Base-by-base conservation (phyloP, 1,284 basidiomycete species). In the Ustilago loliicola region DNA sequence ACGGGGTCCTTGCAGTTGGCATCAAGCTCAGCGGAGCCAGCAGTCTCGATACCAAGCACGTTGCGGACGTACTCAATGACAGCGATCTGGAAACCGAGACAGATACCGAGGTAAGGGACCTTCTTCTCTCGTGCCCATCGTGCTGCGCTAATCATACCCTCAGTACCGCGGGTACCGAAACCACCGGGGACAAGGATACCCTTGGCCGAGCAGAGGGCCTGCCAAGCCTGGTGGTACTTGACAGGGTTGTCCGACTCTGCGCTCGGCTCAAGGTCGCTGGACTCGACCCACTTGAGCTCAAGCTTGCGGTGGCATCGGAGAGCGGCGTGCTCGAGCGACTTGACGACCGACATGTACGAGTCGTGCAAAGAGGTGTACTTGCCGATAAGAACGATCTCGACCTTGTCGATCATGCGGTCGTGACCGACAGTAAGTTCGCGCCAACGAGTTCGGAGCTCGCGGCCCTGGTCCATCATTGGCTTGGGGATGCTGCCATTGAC, bases 311-410 rank as follows among this genome's bases (percentile, higher is more conserved):
- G 92, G 75, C 96, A 93, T 56, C 94, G 91, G 88, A 99, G 94
- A 0, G 95, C 94, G 6, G 96, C 95, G 87, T 99, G 96, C 87
- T 99, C 96, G 48, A 99, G 90, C 29, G 97, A 91, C 89, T 99
- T 99, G 85, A 93, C 93, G 61, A 99, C 97, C 40, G 93, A 95
- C 94, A 98, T 98, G 88, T 99, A 99, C 40, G 95, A 98, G 87
- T 99, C 96, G 87, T 96, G 94, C 59, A 99, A 89, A 71, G 95
- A 92, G 7, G 95, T 98, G 88, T 99, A 99, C 88, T 99, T 99
- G 59, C 96, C 96, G 23, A 99, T 95, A 42, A 99, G 89, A 23
- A 94, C 95, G 72, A 99, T 94, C 54, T 91, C 91, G 45, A 98
- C 95, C 27, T 90, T 90, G 82, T 98, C 96, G 87, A 93, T 96